Base-by-base conservation (phyloP, 345 rosid species). In the Hibiscus syriacus region DNA sequence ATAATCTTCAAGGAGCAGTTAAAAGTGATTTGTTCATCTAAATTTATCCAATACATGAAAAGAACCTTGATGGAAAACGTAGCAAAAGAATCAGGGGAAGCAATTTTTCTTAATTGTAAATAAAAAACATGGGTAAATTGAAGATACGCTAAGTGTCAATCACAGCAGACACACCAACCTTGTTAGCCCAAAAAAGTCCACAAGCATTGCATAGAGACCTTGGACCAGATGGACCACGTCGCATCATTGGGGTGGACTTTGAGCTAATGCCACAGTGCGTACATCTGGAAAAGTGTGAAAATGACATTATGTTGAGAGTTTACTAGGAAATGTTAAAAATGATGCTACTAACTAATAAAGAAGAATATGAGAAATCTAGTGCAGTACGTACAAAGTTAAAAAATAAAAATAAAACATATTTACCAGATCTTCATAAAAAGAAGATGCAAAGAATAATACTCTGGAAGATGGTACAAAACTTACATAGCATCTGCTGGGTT, bases 171-270 rank as follows among this genome's bases (percentile, higher is more conserved):
- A 76, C 58, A 77, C 87, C 16, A 30, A 93, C 98, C 91, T 89
- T 89, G 72, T 84, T 89, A 39, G 92, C 87, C 97, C 97, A 93
- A 74, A 87, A 89, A 17, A 93, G 96, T 38, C 99, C 99, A 77
- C 97, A 93, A 17, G 99, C 99, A 86, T 93, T 93, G 87, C 99
- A 93, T 64, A 93, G 92, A 64, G 99, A 84, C 76, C 97, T 86
- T 39, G 95, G 97, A 61, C 99, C 99, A 54, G 90, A 76, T 60
- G 97, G 99, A 68, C 99, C 99, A 27, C 97, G 97, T 52, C 97
- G 90, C 99, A 93, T 93, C 99, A 93, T 93, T 14, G 99, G 99
- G 52, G 99, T 93, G 52, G 80, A 78, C 70, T 83, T 89, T 49
- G 96, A 90, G 82, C 87, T 87, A 58, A 70, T 83, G 73, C 99